phyloP scores from a whole-genome alignment of 768 basidiomycete species.

The Pleurotus platypus region DNA sequence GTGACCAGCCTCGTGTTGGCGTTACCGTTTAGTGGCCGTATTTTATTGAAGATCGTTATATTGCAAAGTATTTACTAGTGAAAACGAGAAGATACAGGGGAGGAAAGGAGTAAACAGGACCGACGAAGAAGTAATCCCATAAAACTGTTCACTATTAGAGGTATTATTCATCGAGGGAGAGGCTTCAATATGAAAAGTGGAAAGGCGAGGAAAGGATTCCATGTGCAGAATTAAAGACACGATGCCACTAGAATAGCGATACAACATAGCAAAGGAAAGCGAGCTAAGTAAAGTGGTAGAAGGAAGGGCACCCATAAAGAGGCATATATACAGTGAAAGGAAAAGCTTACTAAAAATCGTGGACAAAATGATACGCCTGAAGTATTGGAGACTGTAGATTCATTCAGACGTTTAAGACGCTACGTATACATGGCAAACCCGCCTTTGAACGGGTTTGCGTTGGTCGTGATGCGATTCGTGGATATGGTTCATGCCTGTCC shows the following conservation, averaged over 20 bases:
- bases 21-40: too few species aligned
- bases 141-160: background rate
- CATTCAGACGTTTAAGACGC: too few species aligned
- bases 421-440: too few species aligned
- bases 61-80: background rate
- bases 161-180: background rate
- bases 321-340: background rate
- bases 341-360: background rate
- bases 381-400: too few species aligned
- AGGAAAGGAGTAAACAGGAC: background rate
- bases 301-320: background rate
- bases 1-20: too few species aligned
- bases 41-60: too few species aligned
- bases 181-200: background rate
- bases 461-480: background rate
- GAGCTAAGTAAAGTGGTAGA: background rate
- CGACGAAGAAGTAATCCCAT: background rate
- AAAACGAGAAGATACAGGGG: background rate
- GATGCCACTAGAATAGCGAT: constrained; percentile 4
- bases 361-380: background rate
- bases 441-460: background rate
- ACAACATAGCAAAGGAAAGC: constrained; percentile 5
- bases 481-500: background rate
- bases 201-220: background rate
- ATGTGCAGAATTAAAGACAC: background rate